Evolutionary conservation across 352 stramenopile species (phyloP).

Genomic region (Vaucheria bursata): DNA sequence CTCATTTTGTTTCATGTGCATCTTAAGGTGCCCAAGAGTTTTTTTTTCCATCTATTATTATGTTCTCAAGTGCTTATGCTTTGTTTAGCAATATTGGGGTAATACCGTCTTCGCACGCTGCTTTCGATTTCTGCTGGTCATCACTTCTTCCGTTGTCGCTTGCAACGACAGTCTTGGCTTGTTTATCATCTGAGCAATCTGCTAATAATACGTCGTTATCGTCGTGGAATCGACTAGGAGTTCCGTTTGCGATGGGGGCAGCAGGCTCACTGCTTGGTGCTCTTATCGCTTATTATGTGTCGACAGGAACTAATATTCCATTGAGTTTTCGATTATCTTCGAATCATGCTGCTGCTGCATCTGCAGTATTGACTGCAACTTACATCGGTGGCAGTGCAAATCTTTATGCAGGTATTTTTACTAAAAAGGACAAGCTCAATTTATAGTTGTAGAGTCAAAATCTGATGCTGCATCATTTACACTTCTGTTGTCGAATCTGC

Average conservation of each 20-base stretch:
- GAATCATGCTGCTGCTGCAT: conserved; percentile 13
- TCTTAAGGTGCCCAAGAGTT: not conserved
- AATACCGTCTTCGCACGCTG: conserved; percentile 19
- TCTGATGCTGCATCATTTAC: too few relatives aligned
- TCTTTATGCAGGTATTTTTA: conserved; percentile 23
- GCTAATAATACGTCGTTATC: too few relatives aligned
- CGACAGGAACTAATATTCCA: not conserved
- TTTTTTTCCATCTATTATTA: not conserved
- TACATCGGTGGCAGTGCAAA: conserved; percentile 42
- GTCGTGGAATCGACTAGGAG: conserved; percentile 8
- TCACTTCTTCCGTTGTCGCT: conserved; percentile 33
- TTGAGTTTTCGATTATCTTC: conserved; percentile 10
- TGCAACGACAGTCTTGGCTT: conserved; percentile 29
- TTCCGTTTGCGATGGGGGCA: conserved; percentile 25
- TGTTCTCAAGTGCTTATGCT: conserved; percentile 1
- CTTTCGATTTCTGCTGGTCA: conserved; percentile 45
- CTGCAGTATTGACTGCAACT: conserved; percentile 18
- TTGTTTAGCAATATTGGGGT: conserved; percentile 24
- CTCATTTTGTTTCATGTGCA: not conserved
- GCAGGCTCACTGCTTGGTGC: conserved; percentile 24
- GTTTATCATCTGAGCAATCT: too few relatives aligned
- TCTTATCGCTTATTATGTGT: conserved; percentile 2
- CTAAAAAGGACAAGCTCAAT: too few relatives aligned
- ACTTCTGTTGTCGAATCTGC: too few relatives aligned
- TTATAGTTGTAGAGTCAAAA: too few relatives aligned